These are phyloP conservation scores for Inga oerstediana DNA, from an alignment of 306 rosid species.

Conservation along the genomic window DNA sequence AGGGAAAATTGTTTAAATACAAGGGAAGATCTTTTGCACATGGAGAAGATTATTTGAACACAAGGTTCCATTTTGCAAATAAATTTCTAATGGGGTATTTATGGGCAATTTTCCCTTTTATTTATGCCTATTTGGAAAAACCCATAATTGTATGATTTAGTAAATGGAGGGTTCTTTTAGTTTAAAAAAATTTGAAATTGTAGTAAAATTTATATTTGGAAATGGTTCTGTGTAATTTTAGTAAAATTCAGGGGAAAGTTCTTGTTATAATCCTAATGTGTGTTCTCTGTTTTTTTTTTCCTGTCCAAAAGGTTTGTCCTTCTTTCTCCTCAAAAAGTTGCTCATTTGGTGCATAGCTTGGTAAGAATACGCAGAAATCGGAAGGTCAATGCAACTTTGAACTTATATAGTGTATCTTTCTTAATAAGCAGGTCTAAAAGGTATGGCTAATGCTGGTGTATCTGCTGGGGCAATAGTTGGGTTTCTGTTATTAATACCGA, in stretches of 20 bases:
- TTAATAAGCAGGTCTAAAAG: constrained; percentile 48
- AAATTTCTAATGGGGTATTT: too few relatives aligned
- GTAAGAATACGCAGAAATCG: constrained; percentile 24
- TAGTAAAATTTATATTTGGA: neutral
- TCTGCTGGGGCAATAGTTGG: constrained; percentile 50
- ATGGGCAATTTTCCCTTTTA: neutral
- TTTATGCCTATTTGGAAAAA: neutral
- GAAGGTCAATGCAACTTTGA: constrained; percentile 17
- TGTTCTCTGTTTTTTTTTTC: too few relatives aligned
- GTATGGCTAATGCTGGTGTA: too few relatives aligned
- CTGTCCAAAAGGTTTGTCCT: constrained; percentile 44
- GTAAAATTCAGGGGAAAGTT: neutral
- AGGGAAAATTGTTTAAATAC: too few relatives aligned
- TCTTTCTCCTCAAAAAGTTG: constrained; percentile 26
- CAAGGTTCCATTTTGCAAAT: too few relatives aligned
- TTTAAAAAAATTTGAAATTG: neutral
- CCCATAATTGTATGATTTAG: neutral
- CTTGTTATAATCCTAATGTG: neutral
- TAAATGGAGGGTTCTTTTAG: neutral
- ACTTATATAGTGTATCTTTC: neutral
- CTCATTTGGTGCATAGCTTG: constrained; percentile 10
- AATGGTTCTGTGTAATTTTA: neutral
- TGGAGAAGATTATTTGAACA: too few relatives aligned
- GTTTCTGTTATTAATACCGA: constrained; percentile 47
- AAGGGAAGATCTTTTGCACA: too few relatives aligned